A percentile compares a stretch with the other conserved stretches of the same genome.
Conservation (phyloP, 139 green algal genomes). For the Chlorella sorokiniana region DNA sequence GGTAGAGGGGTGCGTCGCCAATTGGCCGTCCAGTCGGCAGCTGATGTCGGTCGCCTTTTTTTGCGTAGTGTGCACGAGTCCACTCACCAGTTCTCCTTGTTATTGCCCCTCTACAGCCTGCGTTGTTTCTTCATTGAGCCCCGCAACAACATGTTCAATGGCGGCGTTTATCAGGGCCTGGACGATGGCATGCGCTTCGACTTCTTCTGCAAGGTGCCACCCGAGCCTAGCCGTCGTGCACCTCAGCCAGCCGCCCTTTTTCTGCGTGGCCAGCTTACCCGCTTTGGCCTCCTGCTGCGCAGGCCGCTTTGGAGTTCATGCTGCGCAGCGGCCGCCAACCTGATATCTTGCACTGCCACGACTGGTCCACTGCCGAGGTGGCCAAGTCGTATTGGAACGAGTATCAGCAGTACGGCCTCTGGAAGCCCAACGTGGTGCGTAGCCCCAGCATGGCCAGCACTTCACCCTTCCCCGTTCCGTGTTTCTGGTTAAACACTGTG, state of each 20-base stretch:
- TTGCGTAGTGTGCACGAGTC: no score
- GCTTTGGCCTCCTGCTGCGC: background rate
- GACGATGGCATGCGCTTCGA: slow-evolving; percentile 76
- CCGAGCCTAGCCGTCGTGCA: no score
- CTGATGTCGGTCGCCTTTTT: background rate
- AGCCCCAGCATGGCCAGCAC: background rate
- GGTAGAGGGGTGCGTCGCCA: slow-evolving; percentile 53
- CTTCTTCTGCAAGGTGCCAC: slow-evolving; percentile 79
- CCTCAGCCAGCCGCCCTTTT: background rate
- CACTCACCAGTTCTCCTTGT: background rate
- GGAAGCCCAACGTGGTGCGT: slow-evolving; percentile 70
- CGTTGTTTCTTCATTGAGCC: slow-evolving; percentile 80
- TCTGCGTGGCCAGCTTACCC: background rate
- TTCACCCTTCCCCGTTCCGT: background rate
- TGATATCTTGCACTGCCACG: slow-evolving; percentile 96
- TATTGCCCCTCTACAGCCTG: slow-evolving; percentile 56
- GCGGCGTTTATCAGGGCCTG: slow-evolving; percentile 81
- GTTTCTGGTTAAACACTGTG: background rate
- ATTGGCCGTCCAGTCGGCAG: no score
- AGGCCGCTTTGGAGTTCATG: slow-evolving; percentile 80
- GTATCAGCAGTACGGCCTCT: slow-evolving; percentile 89
- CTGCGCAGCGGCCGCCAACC: slow-evolving; percentile 57
- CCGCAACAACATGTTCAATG: slow-evolving; percentile 86
- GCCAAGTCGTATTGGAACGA: slow-evolving; percentile 72
- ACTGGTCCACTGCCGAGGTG: slow-evolving; percentile 85